These are phyloP conservation scores for Fusarium humuli DNA, from an alignment of 2,329 filamentous ascomycete species.

Conservation along the genomic window DNA sequence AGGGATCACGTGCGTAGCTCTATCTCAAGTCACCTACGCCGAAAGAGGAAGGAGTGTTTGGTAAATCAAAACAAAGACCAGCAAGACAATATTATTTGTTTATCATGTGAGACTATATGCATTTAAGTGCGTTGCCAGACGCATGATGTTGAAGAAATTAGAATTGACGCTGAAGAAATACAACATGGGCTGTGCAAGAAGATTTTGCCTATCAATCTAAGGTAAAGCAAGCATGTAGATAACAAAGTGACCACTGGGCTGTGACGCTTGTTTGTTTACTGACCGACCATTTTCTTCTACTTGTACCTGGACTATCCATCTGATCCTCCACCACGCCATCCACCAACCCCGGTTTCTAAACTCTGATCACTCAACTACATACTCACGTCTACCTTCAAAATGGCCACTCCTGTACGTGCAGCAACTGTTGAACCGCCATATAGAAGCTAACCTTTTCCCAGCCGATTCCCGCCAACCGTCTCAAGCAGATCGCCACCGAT, in stretches of 20 bases:
- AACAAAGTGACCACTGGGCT: conserved; percentile 43
- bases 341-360: conserved; percentile 38
- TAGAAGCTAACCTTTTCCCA: conserved; percentile 52
- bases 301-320: neutral
- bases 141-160: conserved; percentile 29
- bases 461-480: conserved; percentile 80
- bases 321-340: conserved; percentile 40
- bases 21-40: conserved; percentile 23
- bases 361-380: conserved; percentile 34
- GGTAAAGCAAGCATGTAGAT: conserved; percentile 26
- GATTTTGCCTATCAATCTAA: neutral
- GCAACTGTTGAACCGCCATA: neutral
- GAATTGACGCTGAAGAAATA: conserved; percentile 23
- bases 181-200: conserved; percentile 31
- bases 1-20: conserved; percentile 14
- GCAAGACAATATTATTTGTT: conserved; percentile 7
- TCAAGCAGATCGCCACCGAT: conserved; percentile 88
- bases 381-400: conserved; percentile 44
- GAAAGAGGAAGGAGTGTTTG: conserved; percentile 46
- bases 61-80: conserved; percentile 32
- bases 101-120: conserved; percentile 7
- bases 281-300: conserved; percentile 44
- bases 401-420: conserved; percentile 54
- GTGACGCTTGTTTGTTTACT: conserved; percentile 46
- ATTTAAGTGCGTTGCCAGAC: conserved; percentile 9